These are phyloP conservation scores for Graphilbum ipis-grandicollis DNA, from an alignment of 2,329 filamentous ascomycete species.

Conservation along the genomic window DNA sequence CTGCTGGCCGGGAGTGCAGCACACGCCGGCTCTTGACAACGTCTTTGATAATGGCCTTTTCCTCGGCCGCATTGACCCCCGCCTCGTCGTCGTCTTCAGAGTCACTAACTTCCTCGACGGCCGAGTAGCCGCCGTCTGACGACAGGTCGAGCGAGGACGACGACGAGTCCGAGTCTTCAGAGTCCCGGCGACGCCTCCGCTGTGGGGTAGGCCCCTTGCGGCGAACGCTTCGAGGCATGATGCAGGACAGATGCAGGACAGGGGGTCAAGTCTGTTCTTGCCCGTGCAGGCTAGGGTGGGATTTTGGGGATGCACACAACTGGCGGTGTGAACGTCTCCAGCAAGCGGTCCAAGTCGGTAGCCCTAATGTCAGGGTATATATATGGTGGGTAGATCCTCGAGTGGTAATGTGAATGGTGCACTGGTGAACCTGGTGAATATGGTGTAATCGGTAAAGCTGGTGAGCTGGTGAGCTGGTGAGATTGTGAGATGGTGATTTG, in stretches of 20 bases:
- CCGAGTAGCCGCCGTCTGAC: constrained; percentile 56
- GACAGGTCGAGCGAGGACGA: constrained; percentile 41
- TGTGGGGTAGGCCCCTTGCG: constrained; percentile 26
- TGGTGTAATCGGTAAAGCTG: too few relatives aligned
- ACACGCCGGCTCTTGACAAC: constrained; percentile 18
- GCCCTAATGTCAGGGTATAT: too few relatives aligned
- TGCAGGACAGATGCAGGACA: too few relatives aligned
- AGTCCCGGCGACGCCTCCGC: constrained; percentile 29
- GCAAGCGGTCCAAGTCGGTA: too few relatives aligned
- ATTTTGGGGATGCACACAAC: constrained; percentile 12
- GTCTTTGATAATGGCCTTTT: constrained; percentile 48
- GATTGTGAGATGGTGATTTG: too few relatives aligned
- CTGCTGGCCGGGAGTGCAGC: constrained; percentile 16
- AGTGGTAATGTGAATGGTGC: too few relatives aligned
- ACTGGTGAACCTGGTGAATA: too few relatives aligned
- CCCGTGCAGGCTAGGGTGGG: background rate
- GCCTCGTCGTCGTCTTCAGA: constrained; percentile 64
- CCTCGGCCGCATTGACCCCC: constrained; percentile 62
- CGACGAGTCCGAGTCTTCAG: constrained; percentile 31
- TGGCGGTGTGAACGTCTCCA: constrained; percentile 18
- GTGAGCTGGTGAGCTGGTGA: too few relatives aligned
- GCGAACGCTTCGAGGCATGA: constrained; percentile 36
- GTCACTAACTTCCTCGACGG: constrained; percentile 64
- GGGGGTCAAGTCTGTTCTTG: too few relatives aligned
- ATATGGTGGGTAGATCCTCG: too few relatives aligned